Evolutionary conservation across 148 eudicot species (phyloP).

Genomic region (Vaccinium vitisidaea): DNA sequence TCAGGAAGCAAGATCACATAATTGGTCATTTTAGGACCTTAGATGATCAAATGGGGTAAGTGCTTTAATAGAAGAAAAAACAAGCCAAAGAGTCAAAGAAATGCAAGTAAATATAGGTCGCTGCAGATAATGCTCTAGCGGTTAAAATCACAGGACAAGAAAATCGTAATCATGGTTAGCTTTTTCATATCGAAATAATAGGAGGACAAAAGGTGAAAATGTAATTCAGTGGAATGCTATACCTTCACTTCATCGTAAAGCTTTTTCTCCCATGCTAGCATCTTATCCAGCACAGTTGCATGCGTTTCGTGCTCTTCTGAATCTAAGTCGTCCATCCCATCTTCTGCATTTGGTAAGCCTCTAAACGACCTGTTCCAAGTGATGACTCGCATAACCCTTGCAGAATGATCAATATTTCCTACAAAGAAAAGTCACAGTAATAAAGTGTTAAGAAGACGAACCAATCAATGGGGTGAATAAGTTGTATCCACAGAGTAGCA

Average conservation of each 20-base stretch:
- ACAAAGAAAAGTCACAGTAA: conserved; percentile 17
- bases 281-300: conserved; percentile 89
- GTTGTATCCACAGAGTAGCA: not conserved
- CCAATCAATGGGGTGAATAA: not conserved
- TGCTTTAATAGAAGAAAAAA: not conserved
- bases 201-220: conserved; percentile 2
- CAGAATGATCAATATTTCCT: conserved; percentile 97
- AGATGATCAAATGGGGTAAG: not conserved
- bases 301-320: conserved; percentile 91
- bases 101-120: not conserved
- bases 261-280: conserved; percentile 99
- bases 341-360: conserved; percentile 55
- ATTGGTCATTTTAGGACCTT: not conserved
- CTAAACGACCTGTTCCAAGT: conserved; percentile 96
- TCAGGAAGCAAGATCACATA: not conserved
- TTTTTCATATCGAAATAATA: not conserved
- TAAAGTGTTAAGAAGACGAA: conserved; percentile 7
- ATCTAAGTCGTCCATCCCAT: conserved; percentile 62
- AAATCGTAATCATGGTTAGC: not conserved
- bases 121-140: not conserved
- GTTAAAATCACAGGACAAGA: not conserved
- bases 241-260: conserved; percentile 97
- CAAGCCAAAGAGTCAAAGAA: not conserved
- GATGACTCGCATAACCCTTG: conserved; percentile 89
- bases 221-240: conserved; percentile 16